These are phyloP conservation scores for Cystobasidiopsis lactophilus DNA, from an alignment of 768 basidiomycete genomes.

Conservation along the genomic window DNA sequence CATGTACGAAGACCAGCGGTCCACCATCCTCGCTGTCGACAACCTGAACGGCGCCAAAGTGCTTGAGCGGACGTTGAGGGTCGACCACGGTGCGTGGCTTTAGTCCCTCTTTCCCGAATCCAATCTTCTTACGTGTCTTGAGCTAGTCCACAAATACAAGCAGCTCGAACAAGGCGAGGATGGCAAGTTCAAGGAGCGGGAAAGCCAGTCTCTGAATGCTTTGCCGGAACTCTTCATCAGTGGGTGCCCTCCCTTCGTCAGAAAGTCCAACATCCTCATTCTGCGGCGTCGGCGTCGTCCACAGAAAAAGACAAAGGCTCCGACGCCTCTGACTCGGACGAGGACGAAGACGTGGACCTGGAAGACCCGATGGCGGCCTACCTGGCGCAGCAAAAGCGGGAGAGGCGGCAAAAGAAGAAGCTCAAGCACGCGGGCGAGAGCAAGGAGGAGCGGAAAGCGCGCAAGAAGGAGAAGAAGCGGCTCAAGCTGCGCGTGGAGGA, in stretches of 20 bases:
- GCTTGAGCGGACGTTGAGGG: slow-evolving; percentile 62
- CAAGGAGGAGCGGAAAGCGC: neutral
- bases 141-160: slow-evolving; percentile 44
- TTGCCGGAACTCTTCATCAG: slow-evolving; percentile 49
- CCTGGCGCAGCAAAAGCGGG: slow-evolving; percentile 38
- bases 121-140: neutral
- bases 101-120: neutral
- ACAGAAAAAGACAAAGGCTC: neutral
- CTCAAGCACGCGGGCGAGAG: neutral
- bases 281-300: neutral
- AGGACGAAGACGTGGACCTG: slow-evolving; percentile 40
- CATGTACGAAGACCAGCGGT: slow-evolving; percentile 97
- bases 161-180: slow-evolving; percentile 57
- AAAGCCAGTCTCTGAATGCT: slow-evolving; percentile 71
- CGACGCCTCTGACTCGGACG: neutral
- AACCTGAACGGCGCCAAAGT: slow-evolving; percentile 91
- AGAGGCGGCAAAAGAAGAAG: neutral
- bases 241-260: slow-evolving; percentile 22
- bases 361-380: slow-evolving; percentile 98
- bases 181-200: slow-evolving; percentile 66
- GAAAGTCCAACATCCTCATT: slow-evolving; percentile 3
- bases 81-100: slow-evolving; percentile 44
- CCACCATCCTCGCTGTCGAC: slow-evolving; percentile 87
- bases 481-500: neutral
- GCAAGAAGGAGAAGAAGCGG: neutral